phyloP scores from a whole-genome alignment of 345 rosid species.

The Rhodomyrtus tomentosa region DNA sequence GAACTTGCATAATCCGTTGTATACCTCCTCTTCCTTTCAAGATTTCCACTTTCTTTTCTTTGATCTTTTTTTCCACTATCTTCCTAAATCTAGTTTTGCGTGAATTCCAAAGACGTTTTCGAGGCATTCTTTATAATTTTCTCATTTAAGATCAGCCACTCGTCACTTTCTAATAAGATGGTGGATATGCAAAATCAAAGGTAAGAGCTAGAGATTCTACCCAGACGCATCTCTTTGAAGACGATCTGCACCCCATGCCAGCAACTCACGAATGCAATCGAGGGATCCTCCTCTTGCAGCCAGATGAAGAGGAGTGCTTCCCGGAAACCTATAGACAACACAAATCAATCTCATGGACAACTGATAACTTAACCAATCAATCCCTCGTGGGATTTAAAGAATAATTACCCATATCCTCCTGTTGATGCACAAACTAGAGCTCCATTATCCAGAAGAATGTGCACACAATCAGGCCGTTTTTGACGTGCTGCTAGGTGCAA shows the following conservation, averaged over 20 bases:
- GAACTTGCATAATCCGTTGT: not conserved
- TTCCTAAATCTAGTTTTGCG: not conserved
- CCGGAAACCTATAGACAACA: conserved; percentile 52
- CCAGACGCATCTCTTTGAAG: conserved; percentile 89
- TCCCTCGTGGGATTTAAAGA: not conserved
- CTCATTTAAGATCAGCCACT: not conserved
- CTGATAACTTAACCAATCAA: not conserved
- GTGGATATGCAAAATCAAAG: not conserved
- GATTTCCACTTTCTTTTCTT: not conserved
- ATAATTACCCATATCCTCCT: conserved; percentile 75
- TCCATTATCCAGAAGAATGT: conserved; percentile 69
- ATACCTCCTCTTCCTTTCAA: not conserved
- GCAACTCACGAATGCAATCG: conserved; percentile 76
- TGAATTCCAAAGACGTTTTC: not conserved
- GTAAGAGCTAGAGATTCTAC: conserved; percentile 19
- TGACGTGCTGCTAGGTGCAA: conserved; percentile 93
- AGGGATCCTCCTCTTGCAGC: conserved; percentile 98
- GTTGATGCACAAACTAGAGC: conserved; percentile 96
- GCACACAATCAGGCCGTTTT: conserved; percentile 78
- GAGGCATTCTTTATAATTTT: not conserved
- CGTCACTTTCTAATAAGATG: not conserved
- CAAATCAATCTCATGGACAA: conserved; percentile 2
- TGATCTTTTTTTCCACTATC: not conserved
- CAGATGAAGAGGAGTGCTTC: conserved; percentile 96
- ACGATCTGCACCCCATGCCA: conserved; percentile 99